A percentile compares a stretch with the other conserved stretches of the same genome.
Conservation (phyloP, 345 rosid species). For the Melaleuca alternifolia region DNA sequence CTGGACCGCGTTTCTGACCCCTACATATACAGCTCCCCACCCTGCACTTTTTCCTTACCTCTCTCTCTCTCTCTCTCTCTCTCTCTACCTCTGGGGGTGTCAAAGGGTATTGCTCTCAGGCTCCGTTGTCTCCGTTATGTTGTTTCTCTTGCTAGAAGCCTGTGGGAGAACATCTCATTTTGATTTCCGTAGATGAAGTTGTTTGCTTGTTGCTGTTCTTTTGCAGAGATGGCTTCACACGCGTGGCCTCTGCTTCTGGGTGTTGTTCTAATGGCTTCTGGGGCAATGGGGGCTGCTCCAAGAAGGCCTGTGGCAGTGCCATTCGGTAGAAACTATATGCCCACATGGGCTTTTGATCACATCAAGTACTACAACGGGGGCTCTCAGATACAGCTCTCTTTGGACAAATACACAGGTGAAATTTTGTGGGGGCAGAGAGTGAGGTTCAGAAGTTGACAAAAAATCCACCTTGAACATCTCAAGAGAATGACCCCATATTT, state of each 20-base stretch:
- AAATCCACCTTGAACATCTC: not conserved
- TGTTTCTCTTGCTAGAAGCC: not conserved
- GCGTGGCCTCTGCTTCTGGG: slow-evolving; percentile 15
- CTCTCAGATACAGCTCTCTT: slow-evolving; percentile 50
- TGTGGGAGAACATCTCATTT: not conserved
- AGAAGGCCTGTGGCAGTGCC: slow-evolving; percentile 51
- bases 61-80: not conserved
- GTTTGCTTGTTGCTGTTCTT: not conserved
- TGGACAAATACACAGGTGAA: slow-evolving; percentile 75
- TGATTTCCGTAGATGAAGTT: not conserved
- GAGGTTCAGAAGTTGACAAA: not conserved
- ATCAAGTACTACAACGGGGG: slow-evolving; percentile 75
- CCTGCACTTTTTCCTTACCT: not conserved
- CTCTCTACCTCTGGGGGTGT: not conserved
- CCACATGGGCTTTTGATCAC: slow-evolving; percentile 94
- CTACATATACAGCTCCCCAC: not conserved
- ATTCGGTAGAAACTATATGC: slow-evolving; percentile 64
- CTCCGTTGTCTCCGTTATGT: not conserved
- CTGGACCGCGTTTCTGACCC: not conserved
- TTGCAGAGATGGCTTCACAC: slow-evolving; percentile 16
- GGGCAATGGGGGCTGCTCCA: slow-evolving; percentile 43
- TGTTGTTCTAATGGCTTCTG: slow-evolving; percentile 27
- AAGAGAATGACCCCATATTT: not conserved
- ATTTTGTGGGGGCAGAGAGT: not conserved
- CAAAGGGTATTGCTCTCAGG: not conserved